Evolutionary conservation across 2,329 filamentous ascomycete genomes (phyloP), one percentile per base, ranked within the genome.

Genomic region (Simplicillium sp.): DNA sequence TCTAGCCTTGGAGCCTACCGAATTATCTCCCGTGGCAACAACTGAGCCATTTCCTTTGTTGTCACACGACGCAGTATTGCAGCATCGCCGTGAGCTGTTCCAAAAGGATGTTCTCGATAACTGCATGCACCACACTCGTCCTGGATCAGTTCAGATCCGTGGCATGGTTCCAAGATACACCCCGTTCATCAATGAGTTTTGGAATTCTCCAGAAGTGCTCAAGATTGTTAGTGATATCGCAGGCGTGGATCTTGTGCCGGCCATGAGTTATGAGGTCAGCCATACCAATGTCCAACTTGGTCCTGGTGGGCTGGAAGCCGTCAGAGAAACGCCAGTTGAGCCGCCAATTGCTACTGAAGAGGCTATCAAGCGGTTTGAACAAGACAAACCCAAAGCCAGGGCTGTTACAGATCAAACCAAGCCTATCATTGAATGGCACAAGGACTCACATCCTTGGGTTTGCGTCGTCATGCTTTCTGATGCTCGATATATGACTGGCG

Each of bases 181-280:
- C 2, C 51, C 53, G 0, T 62, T 61, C 41, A 54, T 56, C 13
- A 48, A 60, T 36, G 36, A 54, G 12, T 55, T 56, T 20, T 81
- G 76, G 77, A 73, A 68, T 42, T 66, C 67, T 36, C 71, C 75
- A 1, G 66, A 75, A 38, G 68, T 72, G 2, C 64, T 78, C 3
- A 58, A 61, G 8, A 68, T 70, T 48, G 62, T 80, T 39, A 77
- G 73, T 3, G 64, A 70, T 43, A 67, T 77, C 37, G 74, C 75
- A 16, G 73, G 75, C 8, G 64, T 80, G 15, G 76, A 79, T 8
- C 64, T 80, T 12, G 61, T 78, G 8, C 73, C 72, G 0, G 65
- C 62, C 7, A 68, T 75, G 52, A 69, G 78, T 55, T 75, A 70
- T 47, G 76, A 80, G 48, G 71, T 78, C 44, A 71, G 66, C 15